Percentiles rank a stretch among this genome's conserved stretches.
These are phyloP conservation scores for Kodamaea fungicola DNA, from an alignment of 1,139 yeast species.

Conservation along the genomic window DNA sequence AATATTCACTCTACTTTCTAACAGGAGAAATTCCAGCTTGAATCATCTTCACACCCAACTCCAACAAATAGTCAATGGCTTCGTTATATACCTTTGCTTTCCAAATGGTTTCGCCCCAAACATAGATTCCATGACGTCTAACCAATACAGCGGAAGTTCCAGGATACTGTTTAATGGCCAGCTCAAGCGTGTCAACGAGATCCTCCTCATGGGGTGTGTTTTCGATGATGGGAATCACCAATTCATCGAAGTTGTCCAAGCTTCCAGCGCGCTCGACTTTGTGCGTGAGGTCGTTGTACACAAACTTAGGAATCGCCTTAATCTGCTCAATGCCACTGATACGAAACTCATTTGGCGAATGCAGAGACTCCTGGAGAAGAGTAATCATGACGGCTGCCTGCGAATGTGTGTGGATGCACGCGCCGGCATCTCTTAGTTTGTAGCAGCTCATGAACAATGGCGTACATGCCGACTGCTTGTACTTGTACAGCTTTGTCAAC, in stretches of 20 bases:
- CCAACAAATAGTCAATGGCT: slow-evolving; percentile 86
- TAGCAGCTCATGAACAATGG: slow-evolving; percentile 83
- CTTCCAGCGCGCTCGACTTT: slow-evolving; percentile 62
- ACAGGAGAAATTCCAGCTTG: slow-evolving; percentile 53
- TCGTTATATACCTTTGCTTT: slow-evolving; percentile 92
- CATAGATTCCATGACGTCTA: slow-evolving; percentile 90
- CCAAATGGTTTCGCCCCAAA: slow-evolving; percentile 93
- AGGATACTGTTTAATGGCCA: slow-evolving; percentile 67
- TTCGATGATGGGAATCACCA: slow-evolving; percentile 85
- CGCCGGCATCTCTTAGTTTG: slow-evolving; percentile 73
- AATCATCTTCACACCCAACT: slow-evolving; percentile 79
- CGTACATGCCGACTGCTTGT: slow-evolving; percentile 90
- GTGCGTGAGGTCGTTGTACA: slow-evolving; percentile 27
- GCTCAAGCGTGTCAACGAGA: slow-evolving; percentile 62
- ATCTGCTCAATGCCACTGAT: slow-evolving; percentile 87
- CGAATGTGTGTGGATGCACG: slow-evolving; percentile 94
- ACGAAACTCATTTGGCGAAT: slow-evolving; percentile 56
- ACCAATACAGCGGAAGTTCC: slow-evolving; percentile 82
- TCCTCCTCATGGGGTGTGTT: slow-evolving; percentile 89
- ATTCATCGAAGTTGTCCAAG: slow-evolving; percentile 67
- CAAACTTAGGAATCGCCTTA: slow-evolving; percentile 73
- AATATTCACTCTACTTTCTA: slow-evolving; percentile 5
- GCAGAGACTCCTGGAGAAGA: slow-evolving; percentile 44
- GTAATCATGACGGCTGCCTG: slow-evolving; percentile 84
- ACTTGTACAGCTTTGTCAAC: slow-evolving; percentile 41